Percentiles rank a stretch among this genome's conserved stretches.
Conservation (phyloP, 2,329 filamentous ascomycete genomes). For the Scytalidium sp. region DNA sequence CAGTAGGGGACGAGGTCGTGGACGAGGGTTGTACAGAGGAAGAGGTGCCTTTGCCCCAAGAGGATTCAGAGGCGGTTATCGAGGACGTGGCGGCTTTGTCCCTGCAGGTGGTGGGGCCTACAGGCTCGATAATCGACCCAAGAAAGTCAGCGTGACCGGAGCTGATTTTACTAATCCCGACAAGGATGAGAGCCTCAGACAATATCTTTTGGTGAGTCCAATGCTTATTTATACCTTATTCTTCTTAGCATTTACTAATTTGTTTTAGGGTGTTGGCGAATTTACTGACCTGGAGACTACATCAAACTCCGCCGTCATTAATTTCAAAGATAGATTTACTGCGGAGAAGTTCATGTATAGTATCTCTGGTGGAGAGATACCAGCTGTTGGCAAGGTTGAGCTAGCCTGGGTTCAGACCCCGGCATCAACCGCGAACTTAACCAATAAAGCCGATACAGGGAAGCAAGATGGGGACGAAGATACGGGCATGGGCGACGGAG, state of each 20-base stretch:
- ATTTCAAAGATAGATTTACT: constrained; percentile 65
- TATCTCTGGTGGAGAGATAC: constrained; percentile 54
- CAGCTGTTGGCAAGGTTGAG: constrained; percentile 62
- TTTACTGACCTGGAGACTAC: constrained; percentile 55
- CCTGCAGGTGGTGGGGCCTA: constrained; percentile 41
- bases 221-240: constrained; percentile 8
- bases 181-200: constrained; percentile 67
- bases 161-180: constrained; percentile 59
- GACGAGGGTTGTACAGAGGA: constrained; percentile 32
- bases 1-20: constrained; percentile 38
- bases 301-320: constrained; percentile 48
- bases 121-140: constrained; percentile 74
- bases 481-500: constrained; percentile 24
- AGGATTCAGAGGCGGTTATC: constrained; percentile 40
- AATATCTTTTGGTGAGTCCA: constrained; percentile 64
- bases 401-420: constrained; percentile 55
- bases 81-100: constrained; percentile 41
- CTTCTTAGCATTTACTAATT: constrained; percentile 21
- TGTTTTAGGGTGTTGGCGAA: constrained; percentile 56
- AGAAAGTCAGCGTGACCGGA: constrained; percentile 61
- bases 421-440: constrained; percentile 19
- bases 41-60: constrained; percentile 33
- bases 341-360: constrained; percentile 68
- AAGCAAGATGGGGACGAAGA: constrained; percentile 14
- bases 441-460: constrained; percentile 4